phyloP scores from a whole-genome alignment of 441 rosid species.

The Manihot esculenta region DNA sequence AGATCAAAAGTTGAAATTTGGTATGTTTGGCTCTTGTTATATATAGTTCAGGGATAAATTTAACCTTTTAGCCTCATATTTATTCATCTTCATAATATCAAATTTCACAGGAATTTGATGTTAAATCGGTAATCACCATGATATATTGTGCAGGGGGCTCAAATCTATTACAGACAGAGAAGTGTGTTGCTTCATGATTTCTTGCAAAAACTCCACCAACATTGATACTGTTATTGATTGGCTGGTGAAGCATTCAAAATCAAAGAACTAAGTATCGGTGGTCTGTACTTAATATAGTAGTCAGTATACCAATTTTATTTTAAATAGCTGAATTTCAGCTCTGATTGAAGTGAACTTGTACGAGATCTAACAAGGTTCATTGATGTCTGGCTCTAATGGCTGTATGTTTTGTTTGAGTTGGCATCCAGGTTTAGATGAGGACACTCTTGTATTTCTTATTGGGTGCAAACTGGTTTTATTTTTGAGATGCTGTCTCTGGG shows the following conservation, averaged over 20 bases:
- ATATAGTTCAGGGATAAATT: too few species aligned
- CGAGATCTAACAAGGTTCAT: conserved; percentile 19
- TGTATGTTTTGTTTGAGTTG: conserved; percentile 16
- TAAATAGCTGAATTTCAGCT: conserved; percentile 11
- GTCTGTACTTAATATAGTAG: too few species aligned
- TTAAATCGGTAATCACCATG: too few species aligned
- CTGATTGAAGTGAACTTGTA: conserved; percentile 16
- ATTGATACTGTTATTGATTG: conserved; percentile 87
- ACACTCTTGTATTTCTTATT: conserved; percentile 20
- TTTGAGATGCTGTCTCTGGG: too few species aligned
- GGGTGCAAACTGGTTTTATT: conserved; percentile 26
- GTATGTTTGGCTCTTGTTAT: too few species aligned
- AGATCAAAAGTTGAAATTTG: too few species aligned
- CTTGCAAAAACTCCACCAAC: conserved; percentile 93
- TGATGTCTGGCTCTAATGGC: conserved; percentile 18
- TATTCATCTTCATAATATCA: neutral
- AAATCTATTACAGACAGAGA: conserved; percentile 76
- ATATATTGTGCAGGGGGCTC: conserved; percentile 64
- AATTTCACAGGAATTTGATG: neutral
- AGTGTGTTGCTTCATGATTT: conserved; percentile 95
- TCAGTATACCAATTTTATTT: neutral
- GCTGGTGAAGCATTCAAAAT: conserved; percentile 92
- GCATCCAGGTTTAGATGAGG: conserved; percentile 11
- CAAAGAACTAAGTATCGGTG: conserved; percentile 60
- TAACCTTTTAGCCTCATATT: too few species aligned